Evolutionary conservation across 2,329 filamentous ascomycete genomes (phyloP).

Genomic region (Didymella segeticola): DNA sequence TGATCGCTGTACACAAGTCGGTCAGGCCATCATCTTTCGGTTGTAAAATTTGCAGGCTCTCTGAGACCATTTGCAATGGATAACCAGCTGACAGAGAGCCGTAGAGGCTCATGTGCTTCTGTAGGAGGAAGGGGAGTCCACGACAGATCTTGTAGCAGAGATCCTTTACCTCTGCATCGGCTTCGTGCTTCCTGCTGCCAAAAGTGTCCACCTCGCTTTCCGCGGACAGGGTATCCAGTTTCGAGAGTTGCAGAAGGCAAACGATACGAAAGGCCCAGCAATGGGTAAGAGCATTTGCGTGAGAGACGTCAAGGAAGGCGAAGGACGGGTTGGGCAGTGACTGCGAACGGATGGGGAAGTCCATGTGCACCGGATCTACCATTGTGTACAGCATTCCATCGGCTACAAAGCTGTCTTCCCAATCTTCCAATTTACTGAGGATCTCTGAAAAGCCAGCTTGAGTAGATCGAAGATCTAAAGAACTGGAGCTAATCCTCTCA

Average conservation of each 20-base stretch:
- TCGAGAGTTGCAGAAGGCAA: neutral
- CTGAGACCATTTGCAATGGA: slow-evolving; percentile 4
- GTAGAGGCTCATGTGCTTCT: slow-evolving; percentile 7
- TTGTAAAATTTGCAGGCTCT: neutral
- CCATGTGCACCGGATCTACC: neutral
- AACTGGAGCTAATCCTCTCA: neutral
- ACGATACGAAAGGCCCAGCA: slow-evolving; percentile 4
- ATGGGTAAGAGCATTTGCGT: slow-evolving; percentile 4
- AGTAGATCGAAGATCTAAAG: neutral
- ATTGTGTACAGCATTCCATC: neutral
- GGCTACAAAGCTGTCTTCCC: neutral
- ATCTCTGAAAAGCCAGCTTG: neutral
- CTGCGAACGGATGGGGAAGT: neutral
- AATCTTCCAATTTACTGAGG: neutral
- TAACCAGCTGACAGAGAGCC: slow-evolving; percentile 8
- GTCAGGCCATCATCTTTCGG: neutral
- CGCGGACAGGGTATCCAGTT: neutral
- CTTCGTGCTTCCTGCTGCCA: neutral
- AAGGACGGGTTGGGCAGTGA: neutral
- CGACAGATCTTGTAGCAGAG: slow-evolving; percentile 4
- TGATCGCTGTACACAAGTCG: neutral
- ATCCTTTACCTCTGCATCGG: neutral
- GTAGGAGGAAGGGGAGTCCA: slow-evolving; percentile 1
- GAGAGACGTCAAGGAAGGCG: slow-evolving; percentile 2
- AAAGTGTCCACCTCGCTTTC: neutral